Evolutionary conservation across 73 alveolate genomes (phyloP).

Genomic region (Paraurostyla sp.): DNA sequence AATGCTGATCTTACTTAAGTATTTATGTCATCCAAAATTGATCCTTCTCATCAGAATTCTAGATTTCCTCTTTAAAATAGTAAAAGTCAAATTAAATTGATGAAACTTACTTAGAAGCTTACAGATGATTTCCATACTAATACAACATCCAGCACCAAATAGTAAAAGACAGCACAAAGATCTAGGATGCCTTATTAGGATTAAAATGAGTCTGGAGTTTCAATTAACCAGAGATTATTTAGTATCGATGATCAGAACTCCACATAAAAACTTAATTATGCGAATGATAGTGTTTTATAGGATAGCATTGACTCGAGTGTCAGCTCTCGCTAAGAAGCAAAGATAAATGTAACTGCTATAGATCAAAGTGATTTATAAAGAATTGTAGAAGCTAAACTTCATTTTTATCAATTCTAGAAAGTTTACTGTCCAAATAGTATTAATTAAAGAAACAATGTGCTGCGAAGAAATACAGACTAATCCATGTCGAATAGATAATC

Average conservation of each 20-base stretch:
- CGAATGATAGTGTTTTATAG: too few species aligned
- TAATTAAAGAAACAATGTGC: neutral
- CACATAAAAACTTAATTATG: neutral
- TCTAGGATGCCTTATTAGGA: neutral
- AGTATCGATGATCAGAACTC: neutral
- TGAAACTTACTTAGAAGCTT: too few species aligned
- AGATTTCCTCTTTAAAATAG: conserved; percentile 18
- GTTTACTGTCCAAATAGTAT: neutral
- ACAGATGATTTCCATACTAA: too few species aligned
- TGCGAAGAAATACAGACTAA: neutral
- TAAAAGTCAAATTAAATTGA: too few species aligned
- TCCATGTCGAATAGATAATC: too few species aligned
- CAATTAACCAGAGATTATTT: neutral
- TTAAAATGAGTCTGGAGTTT: neutral
- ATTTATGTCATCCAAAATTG: too few species aligned
- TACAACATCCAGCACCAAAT: too few species aligned
- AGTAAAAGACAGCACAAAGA: neutral
- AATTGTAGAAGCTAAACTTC: conserved; percentile 12
- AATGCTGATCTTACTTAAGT: too few species aligned
- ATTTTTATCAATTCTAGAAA: neutral
- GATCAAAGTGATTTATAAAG: neutral
- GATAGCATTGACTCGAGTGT: neutral
- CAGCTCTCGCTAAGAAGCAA: neutral
- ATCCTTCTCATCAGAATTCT: too few species aligned
- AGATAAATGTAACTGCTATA: neutral